A percentile compares a stretch with the other conserved stretches of the same genome.
Evolutionary conservation across 2,329 filamentous ascomycete genomes (phyloP).

Genomic region (Immersiporthe knoxdaviesiana): DNA sequence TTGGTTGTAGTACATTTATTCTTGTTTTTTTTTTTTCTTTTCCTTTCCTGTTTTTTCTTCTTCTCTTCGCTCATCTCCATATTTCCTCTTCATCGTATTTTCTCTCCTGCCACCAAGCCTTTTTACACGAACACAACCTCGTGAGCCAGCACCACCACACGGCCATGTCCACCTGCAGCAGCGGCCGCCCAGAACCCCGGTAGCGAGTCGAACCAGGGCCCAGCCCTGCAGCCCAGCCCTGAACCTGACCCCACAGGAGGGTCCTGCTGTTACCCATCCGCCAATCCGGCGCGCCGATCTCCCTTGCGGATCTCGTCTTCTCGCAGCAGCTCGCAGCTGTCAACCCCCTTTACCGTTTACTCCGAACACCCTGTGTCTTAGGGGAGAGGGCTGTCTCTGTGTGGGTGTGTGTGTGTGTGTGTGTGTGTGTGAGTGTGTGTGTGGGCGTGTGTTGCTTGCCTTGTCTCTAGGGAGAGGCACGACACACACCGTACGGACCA

Average conservation of each 20-base stretch:
- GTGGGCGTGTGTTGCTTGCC: not conserved
- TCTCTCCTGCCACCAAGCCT: not conserved
- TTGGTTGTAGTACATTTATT: not conserved
- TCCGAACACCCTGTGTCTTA: too few species aligned
- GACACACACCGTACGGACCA: slow-evolving; percentile 28
- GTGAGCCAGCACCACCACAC: not conserved
- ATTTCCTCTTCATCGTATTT: not conserved
- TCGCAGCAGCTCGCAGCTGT: slow-evolving; percentile 9
- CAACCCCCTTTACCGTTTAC: slow-evolving; percentile 13
- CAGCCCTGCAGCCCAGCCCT: not conserved
- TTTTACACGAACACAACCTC: slow-evolving; percentile 31
- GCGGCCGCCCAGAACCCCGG: slow-evolving; percentile 6
- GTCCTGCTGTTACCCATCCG: not conserved
- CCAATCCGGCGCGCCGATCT: slow-evolving; percentile 11
- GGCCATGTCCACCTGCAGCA: slow-evolving; percentile 14
- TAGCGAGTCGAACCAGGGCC: slow-evolving; percentile 5
- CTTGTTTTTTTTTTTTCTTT: not conserved
- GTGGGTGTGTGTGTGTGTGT: not conserved
- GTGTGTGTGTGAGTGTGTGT: not conserved
- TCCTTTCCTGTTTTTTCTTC: too few species aligned
- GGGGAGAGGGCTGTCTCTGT: too few species aligned
- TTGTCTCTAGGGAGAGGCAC: too few species aligned
- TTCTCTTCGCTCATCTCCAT: too few species aligned
- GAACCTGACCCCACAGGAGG: not conserved
- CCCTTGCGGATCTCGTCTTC: slow-evolving; percentile 6